Base-by-base conservation (phyloP, 352 stramenopile species). In the Pythium plurisporium region DNA sequence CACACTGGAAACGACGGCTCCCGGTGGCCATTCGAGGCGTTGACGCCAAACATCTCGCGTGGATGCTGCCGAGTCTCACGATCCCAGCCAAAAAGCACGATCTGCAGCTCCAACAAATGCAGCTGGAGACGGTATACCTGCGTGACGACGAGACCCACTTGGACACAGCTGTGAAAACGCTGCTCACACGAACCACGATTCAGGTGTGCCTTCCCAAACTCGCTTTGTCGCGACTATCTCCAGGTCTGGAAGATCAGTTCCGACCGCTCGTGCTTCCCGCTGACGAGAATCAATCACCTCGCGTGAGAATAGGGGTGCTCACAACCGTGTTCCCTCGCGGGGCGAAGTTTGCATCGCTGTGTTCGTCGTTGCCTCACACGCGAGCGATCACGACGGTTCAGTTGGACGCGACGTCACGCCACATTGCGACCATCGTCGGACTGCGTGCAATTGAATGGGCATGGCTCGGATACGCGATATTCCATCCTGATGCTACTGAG, bases 401-500 rank as follows among this genome's bases (percentile, higher is more conserved):
- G 5, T 36, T 33, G 12, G 25, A 23, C 14, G 23, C 23, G 11
- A 49, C 25, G 48, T 45, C 23, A 19, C 48, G 22, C n/a, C 38
- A 44, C 38, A 44, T 44, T 11, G 34, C 22, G 22, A 14, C 34
- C 9, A 44, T 44, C 38, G 26, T 44, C 26, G 38, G 38, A 6
- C 38, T 44, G 2, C 38, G 38, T 6, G 38, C 38, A 6, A 11
- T 44, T 9, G 38, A 44, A 20, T 44, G 38, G 38, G 48, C 33
- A 4, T 55, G 48, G 48, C 48, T 55, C 31, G 48, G 48, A 11
- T 55, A 55, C 23, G 31, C 48, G 12, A 15, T 55, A 14, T 55
- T 55, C 34, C 48, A 55, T 17, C 48, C 48, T 10, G 48, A 55
- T 15, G 19, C 31, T 2, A 7, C 23, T 15, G 14, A 22, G 0